Evolutionary conservation across 176 grass and related monocot genomes (phyloP).

Genomic region (Areca catechu): DNA sequence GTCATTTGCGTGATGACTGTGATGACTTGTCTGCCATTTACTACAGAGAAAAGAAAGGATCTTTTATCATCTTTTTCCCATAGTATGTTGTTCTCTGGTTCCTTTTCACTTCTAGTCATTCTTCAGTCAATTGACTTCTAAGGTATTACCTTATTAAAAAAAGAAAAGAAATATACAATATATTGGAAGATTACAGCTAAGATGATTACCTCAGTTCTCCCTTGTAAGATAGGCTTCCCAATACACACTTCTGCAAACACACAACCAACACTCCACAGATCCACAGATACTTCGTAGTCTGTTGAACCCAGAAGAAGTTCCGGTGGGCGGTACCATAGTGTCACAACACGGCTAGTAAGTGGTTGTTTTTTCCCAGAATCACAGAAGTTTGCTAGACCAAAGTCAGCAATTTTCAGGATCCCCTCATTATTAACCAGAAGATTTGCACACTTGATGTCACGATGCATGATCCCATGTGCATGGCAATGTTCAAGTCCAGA

Average conservation of each 20-base stretch:
- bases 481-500: constrained; percentile 10
- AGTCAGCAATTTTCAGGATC: constrained; percentile 6
- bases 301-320: constrained; percentile 9
- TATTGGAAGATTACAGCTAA: neutral
- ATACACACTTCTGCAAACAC: constrained; percentile 5
- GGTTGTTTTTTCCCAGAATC: neutral
- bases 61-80: too few relatives aligned
- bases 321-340: constrained; percentile 4
- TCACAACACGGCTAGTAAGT: constrained; percentile 12
- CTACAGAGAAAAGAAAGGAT: too few relatives aligned
- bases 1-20: too few relatives aligned
- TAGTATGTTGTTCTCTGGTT: too few relatives aligned
- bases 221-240: constrained; percentile 10
- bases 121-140: too few relatives aligned
- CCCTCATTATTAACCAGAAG: constrained; percentile 8
- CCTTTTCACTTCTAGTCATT: too few relatives aligned
- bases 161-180: neutral
- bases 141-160: too few relatives aligned
- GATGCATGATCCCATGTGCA: neutral
- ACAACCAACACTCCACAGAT: constrained; percentile 16
- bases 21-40: too few relatives aligned
- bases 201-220: constrained; percentile 11
- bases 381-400: constrained; percentile 4
- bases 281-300: constrained; percentile 10
- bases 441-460: constrained; percentile 11